Conservation (phyloP, 2,329 filamentous ascomycete species). For the Fusarium sp. region DNA sequence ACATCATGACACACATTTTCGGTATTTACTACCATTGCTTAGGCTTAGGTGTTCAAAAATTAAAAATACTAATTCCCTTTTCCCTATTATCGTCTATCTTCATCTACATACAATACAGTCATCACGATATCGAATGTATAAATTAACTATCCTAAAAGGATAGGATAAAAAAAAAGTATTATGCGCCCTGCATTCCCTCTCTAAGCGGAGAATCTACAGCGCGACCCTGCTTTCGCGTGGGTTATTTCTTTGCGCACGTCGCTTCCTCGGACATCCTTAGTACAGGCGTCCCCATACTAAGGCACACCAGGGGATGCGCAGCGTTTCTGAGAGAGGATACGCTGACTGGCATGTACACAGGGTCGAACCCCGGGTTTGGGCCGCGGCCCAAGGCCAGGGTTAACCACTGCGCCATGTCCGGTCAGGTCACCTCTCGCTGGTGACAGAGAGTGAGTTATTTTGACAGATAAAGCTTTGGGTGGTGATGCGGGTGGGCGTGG, state of each 20-base stretch:
- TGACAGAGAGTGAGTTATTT: slow-evolving; percentile 2
- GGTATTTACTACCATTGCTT: background rate
- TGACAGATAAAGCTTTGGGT: slow-evolving; percentile 17
- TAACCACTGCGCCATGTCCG: slow-evolving; percentile 11
- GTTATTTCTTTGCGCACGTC: slow-evolving; percentile 49
- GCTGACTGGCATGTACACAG: background rate
- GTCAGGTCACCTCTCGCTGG: slow-evolving; percentile 21
- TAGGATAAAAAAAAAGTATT: background rate
- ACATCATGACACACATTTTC: background rate
- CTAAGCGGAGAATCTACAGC: slow-evolving; percentile 46
- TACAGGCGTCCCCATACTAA: slow-evolving; percentile 19
- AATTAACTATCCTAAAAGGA: background rate
- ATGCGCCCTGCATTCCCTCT: slow-evolving; percentile 33
- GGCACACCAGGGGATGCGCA: slow-evolving; percentile 39
- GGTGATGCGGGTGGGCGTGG: background rate
- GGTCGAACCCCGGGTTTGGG: slow-evolving; percentile 18
- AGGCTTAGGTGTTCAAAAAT: no score
- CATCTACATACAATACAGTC: no score
- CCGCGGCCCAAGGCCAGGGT: slow-evolving; percentile 6
- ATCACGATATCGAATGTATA: no score
- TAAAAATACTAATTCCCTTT: no score
- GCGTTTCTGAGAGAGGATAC: slow-evolving; percentile 41
- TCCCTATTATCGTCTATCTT: no score
- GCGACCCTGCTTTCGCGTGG: slow-evolving; percentile 49
- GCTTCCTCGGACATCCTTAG: slow-evolving; percentile 39